Evolutionary conservation across 495 filamentous ascomycete genomes (phyloP).

Genomic region (Glonium stellatum): DNA sequence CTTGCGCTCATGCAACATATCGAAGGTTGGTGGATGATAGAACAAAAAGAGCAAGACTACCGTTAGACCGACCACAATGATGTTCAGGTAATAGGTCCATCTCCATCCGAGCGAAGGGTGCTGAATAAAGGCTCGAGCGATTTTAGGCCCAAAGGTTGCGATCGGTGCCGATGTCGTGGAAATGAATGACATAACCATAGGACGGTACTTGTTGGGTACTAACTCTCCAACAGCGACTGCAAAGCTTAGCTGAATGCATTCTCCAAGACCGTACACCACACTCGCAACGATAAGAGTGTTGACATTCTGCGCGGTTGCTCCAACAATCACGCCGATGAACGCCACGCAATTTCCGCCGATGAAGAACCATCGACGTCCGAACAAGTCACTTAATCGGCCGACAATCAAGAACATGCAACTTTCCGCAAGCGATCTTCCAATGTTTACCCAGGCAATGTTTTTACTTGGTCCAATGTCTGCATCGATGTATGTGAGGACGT

Average conservation of each 20-base stretch:
- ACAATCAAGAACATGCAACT: constrained; percentile 4
- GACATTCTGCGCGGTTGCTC: constrained; percentile 25
- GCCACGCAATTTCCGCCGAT: constrained; percentile 23
- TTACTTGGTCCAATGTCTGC: constrained; percentile 17
- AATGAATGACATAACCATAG: constrained; percentile 12
- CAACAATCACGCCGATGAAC: constrained; percentile 29
- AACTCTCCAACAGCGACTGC: constrained; percentile 13
- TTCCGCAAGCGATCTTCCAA: constrained; percentile 9
- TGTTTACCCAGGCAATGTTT: constrained; percentile 16
- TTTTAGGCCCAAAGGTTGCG: constrained; percentile 19
- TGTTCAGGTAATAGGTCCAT: constrained; percentile 19
- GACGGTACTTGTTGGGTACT: constrained; percentile 17
- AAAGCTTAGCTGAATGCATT: constrained; percentile 14
- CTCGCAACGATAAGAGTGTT: constrained; percentile 24
- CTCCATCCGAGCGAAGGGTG: constrained; percentile 14
- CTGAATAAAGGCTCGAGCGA: constrained; percentile 11
- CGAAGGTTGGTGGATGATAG: constrained; percentile 30
- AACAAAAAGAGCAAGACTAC: constrained; percentile 18
- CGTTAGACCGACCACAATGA: constrained; percentile 16
- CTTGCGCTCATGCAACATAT: constrained; percentile 21
- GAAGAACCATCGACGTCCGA: constrained; percentile 27
- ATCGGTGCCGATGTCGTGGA: constrained; percentile 8
- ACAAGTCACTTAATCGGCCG: constrained; percentile 14
- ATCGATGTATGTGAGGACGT: constrained; percentile 12
- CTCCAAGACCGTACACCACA: constrained; percentile 11